Base-by-base conservation (phyloP, 116 monocot species). In the Iris pallida region DNA sequence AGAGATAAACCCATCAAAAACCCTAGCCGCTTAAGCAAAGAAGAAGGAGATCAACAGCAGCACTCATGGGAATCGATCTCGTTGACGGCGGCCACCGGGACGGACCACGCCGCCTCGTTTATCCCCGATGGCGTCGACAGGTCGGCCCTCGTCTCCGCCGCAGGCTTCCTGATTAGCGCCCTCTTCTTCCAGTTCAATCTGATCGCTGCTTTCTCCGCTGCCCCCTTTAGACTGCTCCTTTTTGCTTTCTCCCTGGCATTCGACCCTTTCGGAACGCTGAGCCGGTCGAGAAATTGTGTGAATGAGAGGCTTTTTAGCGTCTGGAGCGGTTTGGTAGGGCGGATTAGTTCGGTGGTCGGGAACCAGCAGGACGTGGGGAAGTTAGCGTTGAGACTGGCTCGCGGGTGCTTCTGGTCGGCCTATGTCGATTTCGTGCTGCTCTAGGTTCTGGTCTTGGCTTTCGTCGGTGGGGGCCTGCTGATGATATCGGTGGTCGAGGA, bases 331-430 rank as follows among this genome's bases (percentile, higher is more conserved):
- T 9, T 81, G 0, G n/a, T 58, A 6, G 75, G 71, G 6, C 72
- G 16, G 8, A 12, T 65, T 19, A 43, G 60, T 11, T 49, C 65
- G 0, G 15, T 57, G 16, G 53, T 72, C 5, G 7, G 48, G 13
- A 61, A 55, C 0, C 69, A 63, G 55, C 53, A 61, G 13, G 73
- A 61, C 4, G 10, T 75, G 4, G 77, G 71, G 47, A 69, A 76
- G 30, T n/a, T 90, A 57, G 88, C 16, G 19, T 16, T 47, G 62
- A 80, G 86, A 53, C 13, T 90, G 7, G 71, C 64, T 2, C 52
- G 75, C 53, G 83, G 81, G 10, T 77, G 61, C 57, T 90, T 90
- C 73, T 90, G 86, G 83, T 64, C 74, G 45, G n/a, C 71, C 43
- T 83, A 76, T 42, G 84, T 93, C 12, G 55, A 85, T 8, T 46